These are phyloP conservation scores for Neurospora africana DNA, from an alignment of 495 filamentous ascomycete genomes.

Conservation along the genomic window DNA sequence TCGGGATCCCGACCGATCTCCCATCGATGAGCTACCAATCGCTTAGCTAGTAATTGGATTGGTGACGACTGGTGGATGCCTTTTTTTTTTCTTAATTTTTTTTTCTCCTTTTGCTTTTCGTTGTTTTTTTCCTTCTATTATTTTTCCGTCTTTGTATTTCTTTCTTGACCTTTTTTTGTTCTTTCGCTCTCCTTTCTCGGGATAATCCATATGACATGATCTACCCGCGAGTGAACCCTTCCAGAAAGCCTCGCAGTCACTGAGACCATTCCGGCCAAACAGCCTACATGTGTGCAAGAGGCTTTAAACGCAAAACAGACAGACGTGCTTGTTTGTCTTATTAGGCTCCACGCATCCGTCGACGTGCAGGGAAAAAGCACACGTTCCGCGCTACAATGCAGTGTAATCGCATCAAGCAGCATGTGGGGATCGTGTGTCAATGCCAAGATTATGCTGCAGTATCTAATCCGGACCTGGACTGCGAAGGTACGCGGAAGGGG, in stretches of 20 bases:
- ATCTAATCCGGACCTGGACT: background rate
- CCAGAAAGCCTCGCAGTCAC: too few species aligned
- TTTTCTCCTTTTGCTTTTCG: background rate
- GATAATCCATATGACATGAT: background rate
- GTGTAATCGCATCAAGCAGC: background rate
- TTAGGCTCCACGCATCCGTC: background rate
- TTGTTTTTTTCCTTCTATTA: too few species aligned
- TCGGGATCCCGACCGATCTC: background rate
- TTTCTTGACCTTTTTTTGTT: background rate
- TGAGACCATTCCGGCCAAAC: background rate
- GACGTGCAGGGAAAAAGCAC: background rate
- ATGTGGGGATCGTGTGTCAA: background rate
- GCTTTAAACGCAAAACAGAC: background rate
- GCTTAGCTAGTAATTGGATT: background rate
- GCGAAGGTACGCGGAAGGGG: background rate
- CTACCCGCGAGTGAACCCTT: too few species aligned
- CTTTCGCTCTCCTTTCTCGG: background rate
- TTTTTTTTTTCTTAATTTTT: background rate
- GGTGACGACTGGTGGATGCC: background rate
- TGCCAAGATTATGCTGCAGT: background rate
- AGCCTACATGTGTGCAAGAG: background rate
- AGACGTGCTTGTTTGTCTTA: background rate
- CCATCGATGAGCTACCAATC: background rate
- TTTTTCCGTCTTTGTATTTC: background rate
- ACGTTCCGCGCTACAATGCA: background rate